phyloP scores from a whole-genome alignment of 257 asterid genomes.

The Coffea canephora region DNA sequence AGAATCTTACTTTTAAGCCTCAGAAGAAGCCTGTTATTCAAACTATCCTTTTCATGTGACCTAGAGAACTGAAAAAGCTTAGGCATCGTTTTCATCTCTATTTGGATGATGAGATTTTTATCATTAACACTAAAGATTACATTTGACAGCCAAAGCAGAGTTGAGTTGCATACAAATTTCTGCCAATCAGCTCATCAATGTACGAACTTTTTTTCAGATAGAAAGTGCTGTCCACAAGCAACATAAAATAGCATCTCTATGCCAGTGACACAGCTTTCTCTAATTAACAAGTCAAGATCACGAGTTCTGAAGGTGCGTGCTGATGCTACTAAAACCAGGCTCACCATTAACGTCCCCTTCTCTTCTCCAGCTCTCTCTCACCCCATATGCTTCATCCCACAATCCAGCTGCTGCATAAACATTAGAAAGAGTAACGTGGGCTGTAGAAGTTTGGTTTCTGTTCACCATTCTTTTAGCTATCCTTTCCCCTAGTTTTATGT shows the following conservation, averaged over 20 bases:
- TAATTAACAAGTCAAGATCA: conserved; percentile 6
- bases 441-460: conserved; percentile 20
- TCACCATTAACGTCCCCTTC: conserved; percentile 24
- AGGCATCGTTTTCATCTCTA: no score
- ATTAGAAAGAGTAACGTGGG: conserved; percentile 32
- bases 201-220: no score
- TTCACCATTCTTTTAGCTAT: conserved; percentile 31
- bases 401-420: conserved; percentile 41
- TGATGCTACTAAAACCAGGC: conserved; percentile 39
- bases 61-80: no score
- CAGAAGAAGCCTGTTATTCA: no score
- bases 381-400: conserved; percentile 43
- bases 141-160: no score
- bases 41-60: no score
- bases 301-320: conserved; percentile 15
- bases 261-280: background rate
- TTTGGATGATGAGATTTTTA: no score
- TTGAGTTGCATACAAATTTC: no score
- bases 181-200: no score
- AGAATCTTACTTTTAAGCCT: no score
- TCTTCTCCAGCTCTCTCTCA: conserved; percentile 30
- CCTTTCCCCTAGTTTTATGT: conserved; percentile 31
- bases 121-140: no score
- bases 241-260: background rate
- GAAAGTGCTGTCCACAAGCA: background rate